Base-by-base conservation (phyloP, 441 rosid species). In the Gossypium schwendimanii region DNA sequence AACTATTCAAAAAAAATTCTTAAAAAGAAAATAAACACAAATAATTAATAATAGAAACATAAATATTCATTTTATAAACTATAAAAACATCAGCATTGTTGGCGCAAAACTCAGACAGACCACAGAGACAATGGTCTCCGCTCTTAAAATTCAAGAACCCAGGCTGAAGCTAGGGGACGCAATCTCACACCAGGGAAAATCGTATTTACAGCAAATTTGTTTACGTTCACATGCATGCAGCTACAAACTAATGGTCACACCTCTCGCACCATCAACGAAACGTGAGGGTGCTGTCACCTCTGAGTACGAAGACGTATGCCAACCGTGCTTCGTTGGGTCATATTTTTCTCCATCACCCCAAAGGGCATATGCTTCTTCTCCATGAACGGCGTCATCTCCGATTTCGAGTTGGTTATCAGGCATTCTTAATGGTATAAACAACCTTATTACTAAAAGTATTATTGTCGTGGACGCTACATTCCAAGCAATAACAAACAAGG, bases 281-380 rank as follows among this genome's bases (percentile, higher is more conserved):
- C 87, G 85, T 24, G 94, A 81, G 47, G 88, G 73, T 64, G 84
- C 67, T 28, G 74, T 68, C 55, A 83, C 81, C 70, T 82, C 84
- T 12, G 82, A 55, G 75, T 80, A 77, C 12, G 75, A 41, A 2
- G 73, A 49, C 11, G 76, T 4, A 11, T 69, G 60, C 84, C 79
- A 58, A 14, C 86, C 89, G 70, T 90, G 89, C 60, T 52, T 82
- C 15, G 84, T 82, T 0, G 92, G 90, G 69, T 92, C 97, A 63
- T 84, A 88, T 74, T 85, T 92, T 52, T 92, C 97, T 31, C 97
- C 97, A 75, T 92, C 97, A 15, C 96, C 97, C 96, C 96, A 88
- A 17, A 92, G 91, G 23, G 92, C 97, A 69, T 92, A 92, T 17
- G 97, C 97, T 84, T 92, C 96, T 78, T 92, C 97, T 0, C 97